Conservation (phyloP, 495 filamentous ascomycete species). For the Durotheca rogersii region DNA sequence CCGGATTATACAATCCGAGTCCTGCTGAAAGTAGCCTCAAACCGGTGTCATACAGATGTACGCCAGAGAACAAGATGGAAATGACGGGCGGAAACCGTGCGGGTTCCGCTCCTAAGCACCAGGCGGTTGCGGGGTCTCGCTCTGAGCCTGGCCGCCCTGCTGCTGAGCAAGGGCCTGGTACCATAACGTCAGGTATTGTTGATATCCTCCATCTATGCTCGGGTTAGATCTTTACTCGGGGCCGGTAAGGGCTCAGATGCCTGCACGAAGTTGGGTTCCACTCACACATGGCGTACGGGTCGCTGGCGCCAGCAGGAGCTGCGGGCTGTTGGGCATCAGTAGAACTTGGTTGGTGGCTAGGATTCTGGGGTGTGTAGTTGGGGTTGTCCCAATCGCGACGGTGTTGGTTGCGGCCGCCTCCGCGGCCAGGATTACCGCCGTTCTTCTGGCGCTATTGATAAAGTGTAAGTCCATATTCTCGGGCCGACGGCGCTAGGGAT, state of each 20-base stretch:
- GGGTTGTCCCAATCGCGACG: conserved; percentile 47
- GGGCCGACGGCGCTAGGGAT: background rate
- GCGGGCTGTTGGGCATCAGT: conserved; percentile 37
- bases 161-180: conserved; percentile 57
- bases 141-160: conserved; percentile 31
- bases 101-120: no score
- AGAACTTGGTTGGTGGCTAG: conserved; percentile 24
- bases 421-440: conserved; percentile 45
- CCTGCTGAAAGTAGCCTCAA: background rate
- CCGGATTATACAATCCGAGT: background rate
- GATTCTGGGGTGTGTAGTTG: conserved; percentile 38
- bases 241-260: background rate
- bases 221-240: conserved; percentile 9
- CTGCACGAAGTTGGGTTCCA: conserved; percentile 1
- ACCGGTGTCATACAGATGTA: background rate
- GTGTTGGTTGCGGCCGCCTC: conserved; percentile 43
- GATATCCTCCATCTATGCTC: conserved; percentile 58
- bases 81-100: no score
- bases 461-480: conserved; percentile 33
- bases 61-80: background rate
- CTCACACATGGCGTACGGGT: conserved; percentile 63
- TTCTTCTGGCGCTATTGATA: conserved; percentile 53
- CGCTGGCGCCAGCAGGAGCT: conserved; percentile 39
- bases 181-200: conserved; percentile 64
- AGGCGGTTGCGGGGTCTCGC: conserved; percentile 29